These are phyloP conservation scores for Salix caprea DNA, from an alignment of 345 rosid genomes.

Conservation along the genomic window DNA sequence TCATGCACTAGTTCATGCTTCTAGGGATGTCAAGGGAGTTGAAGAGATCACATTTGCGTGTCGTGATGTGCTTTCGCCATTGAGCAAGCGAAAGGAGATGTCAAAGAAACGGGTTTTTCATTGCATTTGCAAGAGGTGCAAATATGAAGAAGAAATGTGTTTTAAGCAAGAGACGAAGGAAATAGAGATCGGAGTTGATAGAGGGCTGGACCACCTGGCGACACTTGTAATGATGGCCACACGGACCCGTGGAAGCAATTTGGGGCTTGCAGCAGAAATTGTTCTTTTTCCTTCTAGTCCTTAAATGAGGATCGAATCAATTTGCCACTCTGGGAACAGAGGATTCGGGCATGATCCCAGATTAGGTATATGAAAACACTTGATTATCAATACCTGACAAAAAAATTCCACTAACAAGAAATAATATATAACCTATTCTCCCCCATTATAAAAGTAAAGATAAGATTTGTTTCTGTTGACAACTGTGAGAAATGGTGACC, in stretches of 20 bases:
- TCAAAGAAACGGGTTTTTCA: conserved; percentile 66
- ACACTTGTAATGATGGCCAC: background rate
- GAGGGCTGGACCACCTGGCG: conserved; percentile 36
- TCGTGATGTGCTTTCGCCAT: conserved; percentile 49
- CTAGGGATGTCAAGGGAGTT: conserved; percentile 71
- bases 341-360: background rate
- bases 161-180: conserved; percentile 52
- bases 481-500: background rate
- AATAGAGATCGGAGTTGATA: conserved; percentile 47
- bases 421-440: background rate
- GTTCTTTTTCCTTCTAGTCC: background rate
- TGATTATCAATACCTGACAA: background rate
- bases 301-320: background rate
- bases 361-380: background rate
- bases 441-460: background rate
- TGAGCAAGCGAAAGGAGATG: conserved; percentile 57
- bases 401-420: background rate
- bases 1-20: conserved; percentile 54
- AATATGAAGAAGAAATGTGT: conserved; percentile 45
- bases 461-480: background rate
- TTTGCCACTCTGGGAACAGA: background rate
- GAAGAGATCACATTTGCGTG: conserved; percentile 79
- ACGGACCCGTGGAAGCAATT: background rate
- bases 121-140: conserved; percentile 67
- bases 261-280: background rate